phyloP scores from a whole-genome alignment of 2,329 filamentous ascomycete genomes.

The Sporothrix curviconia region DNA sequence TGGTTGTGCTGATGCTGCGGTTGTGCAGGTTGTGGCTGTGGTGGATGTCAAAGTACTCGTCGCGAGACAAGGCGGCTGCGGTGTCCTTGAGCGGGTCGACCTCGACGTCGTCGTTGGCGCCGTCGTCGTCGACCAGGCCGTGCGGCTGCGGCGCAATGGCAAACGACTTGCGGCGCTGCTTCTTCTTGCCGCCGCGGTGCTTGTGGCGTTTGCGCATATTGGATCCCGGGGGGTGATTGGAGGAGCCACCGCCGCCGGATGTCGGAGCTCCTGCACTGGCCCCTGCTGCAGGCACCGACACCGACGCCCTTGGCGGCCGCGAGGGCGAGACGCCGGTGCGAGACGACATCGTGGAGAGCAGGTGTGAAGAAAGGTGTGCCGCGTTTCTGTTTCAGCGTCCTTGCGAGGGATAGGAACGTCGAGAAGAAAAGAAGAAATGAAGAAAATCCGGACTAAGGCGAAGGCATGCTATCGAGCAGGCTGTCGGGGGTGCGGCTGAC shows the following conservation, averaged over 20 bases:
- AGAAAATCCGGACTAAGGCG: not conserved
- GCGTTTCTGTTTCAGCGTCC: too few relatives aligned
- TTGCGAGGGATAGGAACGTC: not conserved
- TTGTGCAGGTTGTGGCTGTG: conserved; percentile 23
- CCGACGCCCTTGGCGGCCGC: not conserved
- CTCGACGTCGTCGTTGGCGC: conserved; percentile 50
- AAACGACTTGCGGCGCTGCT: conserved; percentile 77
- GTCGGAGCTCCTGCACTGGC: not conserved
- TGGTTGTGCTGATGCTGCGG: conserved; percentile 69
- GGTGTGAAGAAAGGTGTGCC: too few relatives aligned
- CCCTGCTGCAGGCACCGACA: not conserved
- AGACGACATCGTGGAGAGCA: not conserved
- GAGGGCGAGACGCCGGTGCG: not conserved
- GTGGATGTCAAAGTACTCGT: conserved; percentile 43
- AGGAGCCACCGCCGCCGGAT: not conserved
- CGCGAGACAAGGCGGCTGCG: conserved; percentile 17
- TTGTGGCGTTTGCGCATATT: conserved; percentile 60
- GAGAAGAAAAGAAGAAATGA: not conserved
- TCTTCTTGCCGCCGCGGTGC: conserved; percentile 73
- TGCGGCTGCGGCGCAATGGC: conserved; percentile 38
- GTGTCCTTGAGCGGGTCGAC: conserved; percentile 23
- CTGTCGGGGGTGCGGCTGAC: conserved; percentile 1
- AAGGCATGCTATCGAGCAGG: conserved; percentile 12
- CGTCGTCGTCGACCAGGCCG: conserved; percentile 7
- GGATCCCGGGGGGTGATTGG: too few relatives aligned